Conservation (phyloP, 139 green algal genomes). For the Deuterostichococcus epilithicus region DNA sequence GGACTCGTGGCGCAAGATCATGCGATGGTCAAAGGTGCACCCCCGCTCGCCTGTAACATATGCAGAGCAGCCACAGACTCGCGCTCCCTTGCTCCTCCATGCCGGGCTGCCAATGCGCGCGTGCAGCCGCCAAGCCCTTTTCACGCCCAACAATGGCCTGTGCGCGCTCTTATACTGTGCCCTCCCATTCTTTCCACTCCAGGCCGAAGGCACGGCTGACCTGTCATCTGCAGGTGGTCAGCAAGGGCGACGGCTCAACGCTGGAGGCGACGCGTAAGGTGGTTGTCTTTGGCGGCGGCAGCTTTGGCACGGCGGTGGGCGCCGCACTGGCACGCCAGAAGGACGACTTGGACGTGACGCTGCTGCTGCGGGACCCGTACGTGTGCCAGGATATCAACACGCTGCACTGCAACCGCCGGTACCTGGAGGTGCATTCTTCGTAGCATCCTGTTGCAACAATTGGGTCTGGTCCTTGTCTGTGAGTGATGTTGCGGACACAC, state of each 20-base stretch:
- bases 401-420: constrained; percentile 79
- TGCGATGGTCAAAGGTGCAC: constrained; percentile 78
- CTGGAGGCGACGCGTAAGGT: constrained; percentile 59
- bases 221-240: neutral
- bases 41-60: neutral
- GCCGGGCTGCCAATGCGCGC: neutral
- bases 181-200: neutral
- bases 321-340: constrained; percentile 81
- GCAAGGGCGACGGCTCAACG: neutral
- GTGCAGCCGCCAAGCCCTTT: no score
- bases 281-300: constrained; percentile 92
- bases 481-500: no score
- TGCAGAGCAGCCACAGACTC: neutral
- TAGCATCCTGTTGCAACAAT: no score
- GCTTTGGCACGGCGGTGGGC: constrained; percentile 95
- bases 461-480: no score
- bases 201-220: neutral
- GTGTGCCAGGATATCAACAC: constrained; percentile 86
- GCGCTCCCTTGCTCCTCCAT: neutral
- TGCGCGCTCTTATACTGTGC: neutral
- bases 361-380: constrained; percentile 80
- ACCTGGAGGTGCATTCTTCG: constrained; percentile 58
- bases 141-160: no score
- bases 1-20: constrained; percentile 74
- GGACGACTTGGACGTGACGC: constrained; percentile 61